Percentiles rank a stretch among this genome's conserved stretches.
Conservation (phyloP, 345 rosid genomes). For the Boechera stricta region DNA sequence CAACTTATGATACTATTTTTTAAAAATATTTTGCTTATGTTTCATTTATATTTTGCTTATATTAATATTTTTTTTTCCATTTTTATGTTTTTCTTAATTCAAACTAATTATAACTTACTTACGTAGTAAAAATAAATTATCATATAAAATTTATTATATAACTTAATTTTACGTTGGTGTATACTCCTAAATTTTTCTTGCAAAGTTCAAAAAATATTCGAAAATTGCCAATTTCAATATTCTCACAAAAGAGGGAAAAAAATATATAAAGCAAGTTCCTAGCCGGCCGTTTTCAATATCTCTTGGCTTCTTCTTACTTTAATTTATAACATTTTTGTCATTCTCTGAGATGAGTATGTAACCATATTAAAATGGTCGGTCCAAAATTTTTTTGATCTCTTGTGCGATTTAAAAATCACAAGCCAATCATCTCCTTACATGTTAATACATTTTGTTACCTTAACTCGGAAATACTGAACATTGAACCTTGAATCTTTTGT, state of each 20-base stretch:
- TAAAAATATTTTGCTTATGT: too few relatives aligned
- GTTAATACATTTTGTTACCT: constrained; percentile 21
- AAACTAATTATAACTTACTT: too few relatives aligned
- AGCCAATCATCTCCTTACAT: constrained; percentile 24
- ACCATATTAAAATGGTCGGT: constrained; percentile 19
- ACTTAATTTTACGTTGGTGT: not conserved
- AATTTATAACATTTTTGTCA: constrained; percentile 38
- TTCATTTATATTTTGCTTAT: too few relatives aligned
- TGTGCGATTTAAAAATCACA: constrained; percentile 14
- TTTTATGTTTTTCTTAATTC: too few relatives aligned
- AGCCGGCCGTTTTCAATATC: constrained; percentile 23
- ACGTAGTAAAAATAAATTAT: too few relatives aligned
- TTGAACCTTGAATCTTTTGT: constrained; percentile 30
- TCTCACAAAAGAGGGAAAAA: not conserved
- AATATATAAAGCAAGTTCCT: not conserved
- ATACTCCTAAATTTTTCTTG: not conserved
- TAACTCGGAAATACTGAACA: constrained; percentile 12
- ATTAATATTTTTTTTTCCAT: too few relatives aligned
- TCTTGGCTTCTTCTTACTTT: constrained; percentile 36
- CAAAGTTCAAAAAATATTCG: not conserved
- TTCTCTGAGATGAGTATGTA: constrained; percentile 25
- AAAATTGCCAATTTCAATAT: not conserved
- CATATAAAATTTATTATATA: too few relatives aligned
- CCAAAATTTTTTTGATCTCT: not conserved
- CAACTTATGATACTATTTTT: too few relatives aligned